phyloP scores from a whole-genome alignment of 441 rosid genomes.

The Gossypium davidsonii region DNA sequence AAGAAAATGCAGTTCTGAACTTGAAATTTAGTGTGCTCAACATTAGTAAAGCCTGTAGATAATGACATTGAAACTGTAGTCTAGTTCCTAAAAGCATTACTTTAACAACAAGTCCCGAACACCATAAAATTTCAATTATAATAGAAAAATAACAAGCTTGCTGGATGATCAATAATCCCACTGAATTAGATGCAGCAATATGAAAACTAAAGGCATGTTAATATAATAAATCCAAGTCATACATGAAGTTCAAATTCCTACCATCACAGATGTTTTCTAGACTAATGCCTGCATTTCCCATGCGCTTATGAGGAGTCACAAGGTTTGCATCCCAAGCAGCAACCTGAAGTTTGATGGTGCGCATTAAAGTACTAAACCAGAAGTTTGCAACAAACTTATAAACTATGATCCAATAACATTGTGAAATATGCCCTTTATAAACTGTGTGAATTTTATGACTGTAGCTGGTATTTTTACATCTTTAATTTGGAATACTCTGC shows the following conservation, averaged over 20 bases:
- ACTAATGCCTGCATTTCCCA: constrained; percentile 71
- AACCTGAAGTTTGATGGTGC: constrained; percentile 38
- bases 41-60: neutral
- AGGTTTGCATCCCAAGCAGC: constrained; percentile 99
- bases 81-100: neutral
- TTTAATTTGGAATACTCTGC: neutral
- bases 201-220: constrained; percentile 7
- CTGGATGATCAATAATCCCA: neutral
- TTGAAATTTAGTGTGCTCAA: constrained; percentile 4
- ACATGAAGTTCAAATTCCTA: constrained; percentile 30
- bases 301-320: constrained; percentile 90
- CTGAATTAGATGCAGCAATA: neutral
- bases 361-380: neutral
- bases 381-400: neutral
- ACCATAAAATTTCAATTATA: neutral
- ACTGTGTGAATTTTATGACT: neutral
- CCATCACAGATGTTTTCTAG: constrained; percentile 72
- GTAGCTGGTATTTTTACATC: neutral
- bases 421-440: neutral
- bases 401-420: neutral
- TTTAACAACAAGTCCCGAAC: neutral
- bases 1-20: constrained; percentile 1
- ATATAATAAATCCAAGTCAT: neutral
- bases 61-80: constrained; percentile 4
- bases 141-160: neutral